phyloP scores from a whole-genome alignment of 2,329 filamentous ascomycete genomes.

The Penicillium sclerotigenum region DNA sequence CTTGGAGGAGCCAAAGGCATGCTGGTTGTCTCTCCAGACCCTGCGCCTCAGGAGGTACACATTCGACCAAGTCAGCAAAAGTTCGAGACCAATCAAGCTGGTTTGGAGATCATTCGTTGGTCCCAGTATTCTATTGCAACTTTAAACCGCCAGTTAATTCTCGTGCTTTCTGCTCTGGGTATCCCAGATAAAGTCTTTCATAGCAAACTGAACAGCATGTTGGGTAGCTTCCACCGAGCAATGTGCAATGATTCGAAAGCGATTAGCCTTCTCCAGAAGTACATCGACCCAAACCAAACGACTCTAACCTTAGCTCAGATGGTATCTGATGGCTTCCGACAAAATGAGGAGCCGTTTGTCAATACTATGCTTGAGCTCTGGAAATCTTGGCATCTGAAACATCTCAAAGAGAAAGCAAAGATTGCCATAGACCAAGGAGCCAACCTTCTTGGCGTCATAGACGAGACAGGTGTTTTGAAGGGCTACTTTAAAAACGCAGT shows the following conservation, averaged over 20 bases:
- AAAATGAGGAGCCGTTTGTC: slow-evolving; percentile 72
- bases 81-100: slow-evolving; percentile 68
- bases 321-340: slow-evolving; percentile 76
- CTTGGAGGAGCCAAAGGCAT: slow-evolving; percentile 92
- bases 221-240: slow-evolving; percentile 66
- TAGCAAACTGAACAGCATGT: slow-evolving; percentile 63
- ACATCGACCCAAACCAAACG: slow-evolving; percentile 80
- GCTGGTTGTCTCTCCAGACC: slow-evolving; percentile 69
- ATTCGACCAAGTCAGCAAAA: slow-evolving; percentile 85
- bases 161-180: slow-evolving; percentile 75
- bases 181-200: slow-evolving; percentile 66
- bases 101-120: slow-evolving; percentile 79
- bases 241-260: slow-evolving; percentile 66
- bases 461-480: slow-evolving; percentile 73
- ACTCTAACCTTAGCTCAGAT: slow-evolving; percentile 72
- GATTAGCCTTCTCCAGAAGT: slow-evolving; percentile 64
- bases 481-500: slow-evolving; percentile 63
- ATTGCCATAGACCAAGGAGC: slow-evolving; percentile 79
- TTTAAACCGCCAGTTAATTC: slow-evolving; percentile 86
- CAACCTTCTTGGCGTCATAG: slow-evolving; percentile 82
- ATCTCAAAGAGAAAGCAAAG: slow-evolving; percentile 87
- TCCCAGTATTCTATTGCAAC: slow-evolving; percentile 74
- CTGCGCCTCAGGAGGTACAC: slow-evolving; percentile 65
- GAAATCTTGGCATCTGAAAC: slow-evolving; percentile 84
- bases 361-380: slow-evolving; percentile 76